Conservation (phyloP, 495 filamentous ascomycete genomes). For the Astrothelium subdiscretum region DNA sequence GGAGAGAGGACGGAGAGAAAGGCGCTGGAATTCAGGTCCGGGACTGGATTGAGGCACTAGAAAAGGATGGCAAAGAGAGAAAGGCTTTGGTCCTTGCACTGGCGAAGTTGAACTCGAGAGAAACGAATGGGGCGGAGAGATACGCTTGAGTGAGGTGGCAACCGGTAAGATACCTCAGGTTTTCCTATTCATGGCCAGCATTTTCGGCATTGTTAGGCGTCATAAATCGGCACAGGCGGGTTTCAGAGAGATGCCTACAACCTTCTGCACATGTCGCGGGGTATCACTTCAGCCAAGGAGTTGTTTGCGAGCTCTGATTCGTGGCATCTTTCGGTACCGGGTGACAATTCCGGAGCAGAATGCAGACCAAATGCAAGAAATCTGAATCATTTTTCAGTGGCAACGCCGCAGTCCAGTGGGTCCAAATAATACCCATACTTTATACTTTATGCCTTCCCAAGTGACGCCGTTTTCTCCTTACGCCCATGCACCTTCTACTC, state of each 20-base stretch:
- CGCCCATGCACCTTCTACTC: too few species aligned
- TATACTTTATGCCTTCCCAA: too few species aligned
- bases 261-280: neutral
- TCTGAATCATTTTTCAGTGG: neutral
- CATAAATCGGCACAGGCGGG: neutral
- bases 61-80: conserved; percentile 45
- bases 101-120: conserved; percentile 34
- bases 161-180: too few species aligned
- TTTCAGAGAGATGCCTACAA: neutral
- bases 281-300: neutral
- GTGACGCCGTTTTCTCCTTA: too few species aligned
- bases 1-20: conserved; percentile 49
- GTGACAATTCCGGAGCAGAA: too few species aligned
- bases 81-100: conserved; percentile 45
- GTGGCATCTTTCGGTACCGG: neutral
- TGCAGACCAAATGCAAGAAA: neutral
- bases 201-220: neutral
- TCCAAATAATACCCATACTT: too few species aligned
- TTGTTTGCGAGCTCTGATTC: neutral
- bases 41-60: conserved; percentile 54
- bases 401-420: neutral
- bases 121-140: neutral
- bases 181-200: too few species aligned
- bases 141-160: neutral
- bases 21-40: conserved; percentile 57